A percentile compares a stretch with the other conserved stretches of the same genome.
Evolutionary conservation across 768 basidiomycete genomes (phyloP).

Genomic region (Boletus rubropictus): DNA sequence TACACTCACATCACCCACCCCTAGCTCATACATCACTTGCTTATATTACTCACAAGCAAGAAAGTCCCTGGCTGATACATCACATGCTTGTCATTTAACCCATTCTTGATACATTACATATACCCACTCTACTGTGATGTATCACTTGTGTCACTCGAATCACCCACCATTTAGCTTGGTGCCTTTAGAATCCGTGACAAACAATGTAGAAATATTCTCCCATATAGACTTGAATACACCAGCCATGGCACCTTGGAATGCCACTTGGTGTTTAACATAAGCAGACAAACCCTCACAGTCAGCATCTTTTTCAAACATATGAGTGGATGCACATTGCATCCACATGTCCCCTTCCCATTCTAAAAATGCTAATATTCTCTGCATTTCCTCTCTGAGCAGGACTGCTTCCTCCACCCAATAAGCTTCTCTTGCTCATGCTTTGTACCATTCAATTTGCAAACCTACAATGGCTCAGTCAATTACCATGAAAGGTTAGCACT

Average conservation of each 20-base stretch:
- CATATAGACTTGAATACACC: neutral
- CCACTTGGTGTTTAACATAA: neutral
- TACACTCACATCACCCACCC: too few relatives aligned
- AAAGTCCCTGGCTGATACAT: too few relatives aligned
- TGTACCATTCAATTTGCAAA: neutral
- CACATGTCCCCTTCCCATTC: neutral
- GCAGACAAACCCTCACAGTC: neutral
- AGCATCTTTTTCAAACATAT: neutral
- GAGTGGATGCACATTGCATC: neutral
- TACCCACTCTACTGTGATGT: too few relatives aligned
- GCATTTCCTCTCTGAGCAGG: constrained; percentile 1
- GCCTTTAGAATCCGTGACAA: too few relatives aligned
- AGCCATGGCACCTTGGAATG: neutral
- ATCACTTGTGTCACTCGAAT: too few relatives aligned
- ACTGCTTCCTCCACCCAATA: neutral
- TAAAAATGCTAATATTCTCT: neutral
- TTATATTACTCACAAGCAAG: too few relatives aligned
- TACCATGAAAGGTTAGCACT: too few relatives aligned
- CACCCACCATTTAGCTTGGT: too few relatives aligned
- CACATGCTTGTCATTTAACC: too few relatives aligned
- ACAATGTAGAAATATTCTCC: too few relatives aligned
- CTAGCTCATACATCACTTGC: too few relatives aligned
- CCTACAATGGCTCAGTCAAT: neutral
- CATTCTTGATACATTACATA: too few relatives aligned
- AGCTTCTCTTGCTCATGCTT: constrained; percentile 30